Evolutionary conservation across 305 asterid genomes (phyloP).

Genomic region (Fraxinus dipetala): DNA sequence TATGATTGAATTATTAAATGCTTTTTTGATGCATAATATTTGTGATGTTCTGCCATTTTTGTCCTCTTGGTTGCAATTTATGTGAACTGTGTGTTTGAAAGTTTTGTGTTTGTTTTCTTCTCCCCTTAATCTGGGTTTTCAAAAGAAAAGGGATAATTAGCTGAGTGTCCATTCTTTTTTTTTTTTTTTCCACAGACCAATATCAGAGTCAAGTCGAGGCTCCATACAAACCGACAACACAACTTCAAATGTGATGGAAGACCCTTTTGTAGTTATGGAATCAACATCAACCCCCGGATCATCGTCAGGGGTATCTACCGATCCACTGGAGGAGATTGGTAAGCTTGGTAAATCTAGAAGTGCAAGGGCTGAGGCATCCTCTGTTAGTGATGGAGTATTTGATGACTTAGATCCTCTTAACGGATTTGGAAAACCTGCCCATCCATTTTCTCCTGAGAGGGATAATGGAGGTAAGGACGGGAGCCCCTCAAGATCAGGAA

Average conservation of each 20-base stretch:
- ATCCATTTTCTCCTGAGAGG: conserved; percentile 55
- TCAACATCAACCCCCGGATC: conserved; percentile 52
- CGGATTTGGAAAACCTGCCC: conserved; percentile 46
- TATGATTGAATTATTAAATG: not conserved
- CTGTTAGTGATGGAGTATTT: conserved; percentile 55
- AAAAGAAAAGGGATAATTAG: conserved; percentile 14
- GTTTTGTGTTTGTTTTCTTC: conserved; percentile 6
- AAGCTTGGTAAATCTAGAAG: conserved; percentile 56
- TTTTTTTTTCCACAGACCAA: conserved; percentile 41
- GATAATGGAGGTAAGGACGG: conserved; percentile 49
- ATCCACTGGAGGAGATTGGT: conserved; percentile 65
- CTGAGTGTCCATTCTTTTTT: conserved; percentile 18
- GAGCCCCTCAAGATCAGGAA: conserved; percentile 48
- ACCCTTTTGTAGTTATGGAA: conserved; percentile 69
- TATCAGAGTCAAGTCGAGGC: conserved; percentile 61
- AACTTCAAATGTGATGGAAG: conserved; percentile 41
- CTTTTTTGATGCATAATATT: not conserved
- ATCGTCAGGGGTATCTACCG: conserved; percentile 41
- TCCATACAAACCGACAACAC: conserved; percentile 46
- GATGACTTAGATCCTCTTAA: conserved; percentile 77
- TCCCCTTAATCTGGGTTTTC: not conserved
- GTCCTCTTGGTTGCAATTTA: not conserved
- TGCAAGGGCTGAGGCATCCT: conserved; percentile 48
- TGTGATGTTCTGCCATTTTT: not conserved
- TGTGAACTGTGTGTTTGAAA: not conserved